Evolutionary conservation across 768 basidiomycete genomes (phyloP).

Genomic region (Russula ochroleuca): DNA sequence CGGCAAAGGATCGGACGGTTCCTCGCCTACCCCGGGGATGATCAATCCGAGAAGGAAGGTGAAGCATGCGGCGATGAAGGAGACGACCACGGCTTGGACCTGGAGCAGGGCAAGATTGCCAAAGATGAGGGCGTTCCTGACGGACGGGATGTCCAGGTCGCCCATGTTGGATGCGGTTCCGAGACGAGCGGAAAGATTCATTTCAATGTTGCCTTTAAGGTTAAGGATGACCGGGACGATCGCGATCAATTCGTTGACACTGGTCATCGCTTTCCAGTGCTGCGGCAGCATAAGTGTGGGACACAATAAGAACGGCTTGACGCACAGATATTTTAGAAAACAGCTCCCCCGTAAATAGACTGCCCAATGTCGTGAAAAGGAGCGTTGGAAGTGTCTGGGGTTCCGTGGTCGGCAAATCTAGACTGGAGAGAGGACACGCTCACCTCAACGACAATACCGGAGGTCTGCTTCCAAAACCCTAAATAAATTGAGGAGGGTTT

Average conservation of each 20-base stretch:
- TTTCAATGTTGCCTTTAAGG: constrained; percentile 97
- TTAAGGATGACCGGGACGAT: constrained; percentile 93
- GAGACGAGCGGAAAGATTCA: constrained; percentile 96
- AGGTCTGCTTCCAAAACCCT: constrained; percentile 50
- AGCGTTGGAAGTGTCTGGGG: constrained; percentile 81
- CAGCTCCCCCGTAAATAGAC: constrained; percentile 88
- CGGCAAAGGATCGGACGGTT: constrained; percentile 7
- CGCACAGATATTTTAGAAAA: constrained; percentile 79
- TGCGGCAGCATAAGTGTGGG: constrained; percentile 32
- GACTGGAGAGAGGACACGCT: constrained; percentile 20
- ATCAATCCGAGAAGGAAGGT: constrained; percentile 67
- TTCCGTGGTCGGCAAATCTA: neutral
- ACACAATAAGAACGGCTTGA: constrained; percentile 28
- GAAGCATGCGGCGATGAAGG: constrained; percentile 77
- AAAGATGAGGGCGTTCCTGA: constrained; percentile 59
- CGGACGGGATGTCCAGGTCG: constrained; percentile 69
- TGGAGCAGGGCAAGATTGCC: constrained; percentile 87
- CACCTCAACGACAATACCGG: constrained; percentile 69
- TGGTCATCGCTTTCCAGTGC: constrained; percentile 85
- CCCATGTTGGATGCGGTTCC: constrained; percentile 94
- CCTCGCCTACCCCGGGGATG: constrained; percentile 40
- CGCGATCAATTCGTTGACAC: constrained; percentile 93
- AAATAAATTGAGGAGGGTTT: constrained; percentile 23
- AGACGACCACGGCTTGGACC: constrained; percentile 88
- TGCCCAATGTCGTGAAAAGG: constrained; percentile 74